Base-by-base conservation (phyloP, 345 rosid species). In the Citrus cavaleriei region DNA sequence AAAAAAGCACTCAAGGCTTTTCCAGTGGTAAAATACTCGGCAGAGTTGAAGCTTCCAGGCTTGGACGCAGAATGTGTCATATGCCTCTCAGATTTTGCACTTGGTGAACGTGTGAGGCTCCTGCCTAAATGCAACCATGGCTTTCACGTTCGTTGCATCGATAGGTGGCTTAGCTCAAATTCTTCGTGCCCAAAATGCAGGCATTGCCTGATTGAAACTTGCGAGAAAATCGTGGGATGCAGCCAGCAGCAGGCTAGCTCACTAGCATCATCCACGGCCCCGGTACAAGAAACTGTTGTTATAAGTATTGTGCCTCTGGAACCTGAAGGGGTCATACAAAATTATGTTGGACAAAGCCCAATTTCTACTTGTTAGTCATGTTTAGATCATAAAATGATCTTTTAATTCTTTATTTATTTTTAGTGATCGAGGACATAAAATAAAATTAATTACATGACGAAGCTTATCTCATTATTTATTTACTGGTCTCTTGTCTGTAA, bases 81-180 rank as follows among this genome's bases (percentile, higher is more conserved):
- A 42, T 75, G 78, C 32, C 61, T 75, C 0, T 75, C 62, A 2
- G 71, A 75, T 40, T 75, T 75, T 37, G 46, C 10, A 13, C 30
- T 24, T 30, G 61, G 71, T 21, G 78, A 75, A 28, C 42, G 73
- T 13, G 72, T 88, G 6, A 80, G 90, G 65, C 69, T 92, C 54
- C 86, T 92, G 37, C 93, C 94, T 0, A 88, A 85, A 63, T 91
- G 93, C 80, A 85, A 84, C 87, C 95, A 91, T 35, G 92, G 92
- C 1, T 91, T 90, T 80, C 95, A 91, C 70, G 89, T 90, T 42
- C 67, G 61, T 24, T 92, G 95, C 72, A 85, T 90, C 25, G 93
- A 90, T 78, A 83, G 81, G 79, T 92, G 96, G 93, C 96, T 92
- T 49, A 68, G 83, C 71, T 88, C 89, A 12, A 89, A 90, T 79